Evolutionary conservation across 352 stramenopile genomes (phyloP).

Genomic region (Globisporangium spinosum): DNA sequence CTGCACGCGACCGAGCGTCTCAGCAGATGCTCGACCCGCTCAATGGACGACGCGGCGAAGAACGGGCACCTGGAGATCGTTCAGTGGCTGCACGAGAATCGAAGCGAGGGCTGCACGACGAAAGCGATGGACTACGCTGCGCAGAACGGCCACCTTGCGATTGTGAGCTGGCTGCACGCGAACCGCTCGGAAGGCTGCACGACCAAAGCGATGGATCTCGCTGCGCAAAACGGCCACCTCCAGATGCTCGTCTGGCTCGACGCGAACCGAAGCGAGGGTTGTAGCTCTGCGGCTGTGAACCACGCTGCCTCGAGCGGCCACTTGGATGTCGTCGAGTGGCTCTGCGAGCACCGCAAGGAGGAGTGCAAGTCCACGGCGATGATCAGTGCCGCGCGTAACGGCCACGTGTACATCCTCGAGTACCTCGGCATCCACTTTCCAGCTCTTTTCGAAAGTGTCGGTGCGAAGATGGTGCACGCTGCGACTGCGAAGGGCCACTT

Average conservation of each 20-base stretch:
- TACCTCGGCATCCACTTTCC: constrained; percentile 46
- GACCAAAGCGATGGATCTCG: constrained; percentile 59
- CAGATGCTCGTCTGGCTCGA: constrained; percentile 70
- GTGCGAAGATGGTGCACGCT: constrained; percentile 61
- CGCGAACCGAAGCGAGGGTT: constrained; percentile 58
- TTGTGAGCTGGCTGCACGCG: constrained; percentile 59
- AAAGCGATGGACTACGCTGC: constrained; percentile 65
- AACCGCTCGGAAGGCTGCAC: constrained; percentile 45
- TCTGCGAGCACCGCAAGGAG: constrained; percentile 44
- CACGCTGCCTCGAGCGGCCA: constrained; percentile 53
- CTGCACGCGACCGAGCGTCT: constrained; percentile 42
- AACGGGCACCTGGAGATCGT: constrained; percentile 48
- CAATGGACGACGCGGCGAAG: constrained; percentile 59
- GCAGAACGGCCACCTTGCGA: constrained; percentile 42
- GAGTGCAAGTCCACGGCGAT: constrained; percentile 51
- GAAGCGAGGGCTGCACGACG: constrained; percentile 53
- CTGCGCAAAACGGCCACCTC: constrained; percentile 55
- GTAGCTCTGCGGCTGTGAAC: constrained; percentile 60
- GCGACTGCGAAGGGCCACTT: constrained; percentile 58
- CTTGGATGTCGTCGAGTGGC: constrained; percentile 54
- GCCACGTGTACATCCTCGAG: constrained; percentile 55
- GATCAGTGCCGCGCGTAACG: constrained; percentile 52
- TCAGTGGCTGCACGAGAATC: constrained; percentile 57
- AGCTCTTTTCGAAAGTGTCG: constrained; percentile 41
- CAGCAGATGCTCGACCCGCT: constrained; percentile 47